Base-by-base conservation (phyloP, 169 alveolate genomes). In the Cryptosporidium sp. region DNA sequence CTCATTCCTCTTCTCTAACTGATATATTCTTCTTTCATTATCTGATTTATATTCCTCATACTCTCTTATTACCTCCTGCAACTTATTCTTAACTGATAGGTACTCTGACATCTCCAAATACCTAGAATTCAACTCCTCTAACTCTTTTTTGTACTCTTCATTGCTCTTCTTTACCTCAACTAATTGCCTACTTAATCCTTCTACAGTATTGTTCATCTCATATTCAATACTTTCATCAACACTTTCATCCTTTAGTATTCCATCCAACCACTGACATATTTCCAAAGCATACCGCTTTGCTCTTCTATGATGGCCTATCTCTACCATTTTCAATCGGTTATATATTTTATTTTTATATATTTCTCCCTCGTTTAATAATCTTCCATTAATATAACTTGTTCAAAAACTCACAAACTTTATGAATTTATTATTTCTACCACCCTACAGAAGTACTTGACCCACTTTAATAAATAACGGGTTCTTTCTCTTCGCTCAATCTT, bases 201-300 rank as follows among this genome's bases (percentile, higher is more conserved):
- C 89, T 1, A 80, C 52, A 9, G 89, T 80, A 43, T 80, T 62
- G 16, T 80, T 65, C 68, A 50, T 62, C 37, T 80, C 89, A 39
- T 59, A 80, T 48, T 80, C 75, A 31, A 80, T 80, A 37, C 89
- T 39, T 14, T 80, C 89, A 14, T 62, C 65, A 33, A 80, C 33
- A 6, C 69, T 52, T 26, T 59, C 73, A 61, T 80, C 89, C 9
- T 67, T 67, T 18, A 80, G 31, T 26, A 80, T 33, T 7, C 80
- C 75, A 26, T 80, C 89, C 41, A 80, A 26, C 89, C 89, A 80
- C 65, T 80, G 89, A 23, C 73, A 50, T 61, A 80, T 80, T 26
- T 80, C 89, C n/a, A 61, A 29, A 8, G 89, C 89, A 80, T 80
- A 80, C 29, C 89, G 62, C 12, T 80, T 80, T 21, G 89, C 89